phyloP scores from a whole-genome alignment of 176 grass and related monocot genomes.

The Pontederia crassipes region DNA sequence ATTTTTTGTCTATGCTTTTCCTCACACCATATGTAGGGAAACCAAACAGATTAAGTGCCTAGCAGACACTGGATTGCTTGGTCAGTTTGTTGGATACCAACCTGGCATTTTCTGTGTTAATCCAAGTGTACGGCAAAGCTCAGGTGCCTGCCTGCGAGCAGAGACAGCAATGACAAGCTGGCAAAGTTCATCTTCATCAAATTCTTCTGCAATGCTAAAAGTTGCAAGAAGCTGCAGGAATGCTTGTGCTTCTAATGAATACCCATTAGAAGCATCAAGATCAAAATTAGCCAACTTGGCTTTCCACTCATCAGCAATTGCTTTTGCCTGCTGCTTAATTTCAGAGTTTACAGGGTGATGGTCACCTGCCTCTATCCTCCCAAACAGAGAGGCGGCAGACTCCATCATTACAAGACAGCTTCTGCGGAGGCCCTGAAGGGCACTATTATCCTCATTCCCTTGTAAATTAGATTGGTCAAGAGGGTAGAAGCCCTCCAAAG shows the following conservation, averaged over 20 bases:
- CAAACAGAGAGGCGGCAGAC: constrained; percentile 44
- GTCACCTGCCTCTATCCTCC: constrained; percentile 34
- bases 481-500: constrained; percentile 71
- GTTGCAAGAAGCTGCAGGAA: constrained; percentile 73
- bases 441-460: constrained; percentile 32
- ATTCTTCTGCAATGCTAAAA: constrained; percentile 64
- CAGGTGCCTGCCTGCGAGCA: constrained; percentile 62
- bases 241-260: constrained; percentile 84
- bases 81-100: constrained; percentile 56
- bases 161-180: constrained; percentile 83
- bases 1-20: constrained; percentile 1
- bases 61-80: constrained; percentile 35
- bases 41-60: constrained; percentile 12
- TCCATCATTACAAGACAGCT: constrained; percentile 86
- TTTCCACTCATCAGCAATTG: constrained; percentile 73
- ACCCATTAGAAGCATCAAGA: constrained; percentile 70
- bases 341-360: constrained; percentile 67
- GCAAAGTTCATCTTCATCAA: constrained; percentile 83
- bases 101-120: constrained; percentile 75
- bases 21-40: constrained; percentile 16
- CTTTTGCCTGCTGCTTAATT: constrained; percentile 73
- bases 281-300: constrained; percentile 62
- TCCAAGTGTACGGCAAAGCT: constrained; percentile 61
- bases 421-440: constrained; percentile 54
- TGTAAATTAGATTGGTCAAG: constrained; percentile 23